A percentile compares a stretch with the other conserved stretches of the same genome.
phyloP scores from a whole-genome alignment of 1,284 basidiomycete species.

The Papiliotrema fonsecae region DNA sequence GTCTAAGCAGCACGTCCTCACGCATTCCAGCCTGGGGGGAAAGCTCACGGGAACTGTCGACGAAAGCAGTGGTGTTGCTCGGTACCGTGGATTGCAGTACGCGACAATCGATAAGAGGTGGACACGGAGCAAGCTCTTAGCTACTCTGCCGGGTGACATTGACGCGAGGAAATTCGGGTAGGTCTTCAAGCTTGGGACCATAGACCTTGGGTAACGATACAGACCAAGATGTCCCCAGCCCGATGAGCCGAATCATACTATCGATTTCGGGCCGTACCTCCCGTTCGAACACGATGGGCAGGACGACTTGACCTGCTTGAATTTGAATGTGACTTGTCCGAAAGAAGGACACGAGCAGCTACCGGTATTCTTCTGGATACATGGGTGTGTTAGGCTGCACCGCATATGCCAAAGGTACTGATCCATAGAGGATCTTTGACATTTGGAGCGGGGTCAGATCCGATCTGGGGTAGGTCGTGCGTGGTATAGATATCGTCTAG shows the following conservation, averaged over 20 bases:
- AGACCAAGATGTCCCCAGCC: conserved; percentile 13
- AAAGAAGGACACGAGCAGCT: background rate
- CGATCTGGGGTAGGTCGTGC: conserved; percentile 10
- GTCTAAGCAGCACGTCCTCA: too few relatives aligned
- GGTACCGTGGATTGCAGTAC: conserved; percentile 9
- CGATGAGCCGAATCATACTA: conserved; percentile 6
- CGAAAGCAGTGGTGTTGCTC: background rate
- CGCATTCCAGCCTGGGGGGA: background rate
- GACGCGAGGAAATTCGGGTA: conserved; percentile 2
- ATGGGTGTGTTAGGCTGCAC: conserved; percentile 7
- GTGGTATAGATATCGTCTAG: background rate
- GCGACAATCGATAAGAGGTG: conserved; percentile 3
- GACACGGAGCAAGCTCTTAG: background rate
- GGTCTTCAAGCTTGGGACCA: background rate
- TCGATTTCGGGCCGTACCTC: conserved; percentile 10
- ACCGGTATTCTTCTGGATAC: conserved; percentile 11
- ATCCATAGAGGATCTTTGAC: conserved; percentile 5
- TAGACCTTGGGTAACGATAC: background rate
- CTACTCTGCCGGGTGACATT: background rate
- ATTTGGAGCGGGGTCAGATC: conserved; percentile 10
- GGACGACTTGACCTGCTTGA: conserved; percentile 13
- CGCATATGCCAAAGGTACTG: background rate
- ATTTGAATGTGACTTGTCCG: conserved; percentile 6
- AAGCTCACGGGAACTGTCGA: background rate
- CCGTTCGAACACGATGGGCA: conserved; percentile 3